Percentiles rank a stretch among this genome's conserved stretches.
Conservation (phyloP, 2,329 filamentous ascomycete genomes). For the Penicillium sp. region DNA sequence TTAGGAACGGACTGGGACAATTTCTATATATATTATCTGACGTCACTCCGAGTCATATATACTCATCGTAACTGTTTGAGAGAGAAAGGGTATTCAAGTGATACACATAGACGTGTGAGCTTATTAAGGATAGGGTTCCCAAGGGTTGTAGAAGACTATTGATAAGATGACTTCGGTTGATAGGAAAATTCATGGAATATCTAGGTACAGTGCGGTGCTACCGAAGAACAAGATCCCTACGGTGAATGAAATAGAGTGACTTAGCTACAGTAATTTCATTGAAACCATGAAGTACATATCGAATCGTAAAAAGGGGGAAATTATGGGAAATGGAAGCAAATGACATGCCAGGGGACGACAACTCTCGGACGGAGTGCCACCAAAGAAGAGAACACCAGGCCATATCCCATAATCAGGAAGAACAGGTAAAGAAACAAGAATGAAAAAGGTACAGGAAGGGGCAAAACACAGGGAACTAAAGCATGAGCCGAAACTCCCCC, state of each 20-base stretch:
- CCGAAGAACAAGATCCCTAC: too few relatives aligned
- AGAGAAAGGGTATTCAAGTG: too few relatives aligned
- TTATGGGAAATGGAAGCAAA: slow-evolving; percentile 17
- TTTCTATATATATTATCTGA: too few relatives aligned
- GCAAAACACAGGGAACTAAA: slow-evolving; percentile 7
- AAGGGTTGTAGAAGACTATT: too few relatives aligned
- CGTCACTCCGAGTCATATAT: too few relatives aligned
- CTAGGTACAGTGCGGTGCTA: not conserved
- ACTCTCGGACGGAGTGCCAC: not conserved
- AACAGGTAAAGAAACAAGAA: slow-evolving; percentile 8
- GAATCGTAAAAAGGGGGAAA: slow-evolving; percentile 18
- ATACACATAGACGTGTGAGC: too few relatives aligned
- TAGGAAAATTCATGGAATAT: too few relatives aligned
- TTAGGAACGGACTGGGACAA: too few relatives aligned
- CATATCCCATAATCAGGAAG: slow-evolving; percentile 8
- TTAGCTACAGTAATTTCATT: slow-evolving; percentile 26
- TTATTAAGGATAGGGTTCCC: too few relatives aligned
- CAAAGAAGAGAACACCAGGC: slow-evolving; percentile 8
- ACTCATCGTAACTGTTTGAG: too few relatives aligned
- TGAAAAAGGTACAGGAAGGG: slow-evolving; percentile 18
- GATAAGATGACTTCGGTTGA: too few relatives aligned
- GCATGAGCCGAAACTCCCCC: slow-evolving; percentile 3
- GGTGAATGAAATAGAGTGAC: not conserved
- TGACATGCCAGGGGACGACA: not conserved
- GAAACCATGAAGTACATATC: slow-evolving; percentile 24